phyloP scores from a whole-genome alignment of 1,139 yeast species.

The Dujonia santamariae region DNA sequence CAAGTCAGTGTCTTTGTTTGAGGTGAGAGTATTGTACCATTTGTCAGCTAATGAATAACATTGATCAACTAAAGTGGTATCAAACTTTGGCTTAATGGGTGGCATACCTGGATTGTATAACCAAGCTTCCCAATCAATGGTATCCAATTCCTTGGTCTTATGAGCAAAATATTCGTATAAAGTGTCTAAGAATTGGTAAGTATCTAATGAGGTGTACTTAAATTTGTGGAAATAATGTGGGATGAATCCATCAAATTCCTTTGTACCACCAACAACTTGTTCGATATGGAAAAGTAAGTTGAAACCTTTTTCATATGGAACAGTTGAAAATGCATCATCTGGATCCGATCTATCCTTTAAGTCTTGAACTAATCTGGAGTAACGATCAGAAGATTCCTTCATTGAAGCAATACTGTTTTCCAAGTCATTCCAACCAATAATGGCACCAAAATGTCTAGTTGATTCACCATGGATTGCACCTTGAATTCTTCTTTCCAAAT shows the following conservation, averaged over 20 bases:
- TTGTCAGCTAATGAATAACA: conserved; percentile 63
- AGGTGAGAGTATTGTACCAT: conserved; percentile 48
- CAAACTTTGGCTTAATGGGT: conserved; percentile 71
- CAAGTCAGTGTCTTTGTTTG: conserved; percentile 11
- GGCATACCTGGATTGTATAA: conserved; percentile 82
- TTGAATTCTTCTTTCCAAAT: conserved; percentile 78
- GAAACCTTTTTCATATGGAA: conserved; percentile 90
- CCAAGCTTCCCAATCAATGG: conserved; percentile 86
- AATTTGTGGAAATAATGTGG: conserved; percentile 71
- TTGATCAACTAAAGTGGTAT: conserved; percentile 72
- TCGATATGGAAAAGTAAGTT: conserved; percentile 76
- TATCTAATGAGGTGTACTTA: conserved; percentile 70
- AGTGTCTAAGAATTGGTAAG: conserved; percentile 76
- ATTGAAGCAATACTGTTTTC: conserved; percentile 61
- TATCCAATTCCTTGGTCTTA: conserved; percentile 49
- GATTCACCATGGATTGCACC: conserved; percentile 77
- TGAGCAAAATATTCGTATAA: conserved; percentile 62
- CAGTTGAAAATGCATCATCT: conserved; percentile 84
- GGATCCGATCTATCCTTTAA: conserved; percentile 70
- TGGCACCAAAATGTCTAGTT: conserved; percentile 74
- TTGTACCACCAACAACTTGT: conserved; percentile 57
- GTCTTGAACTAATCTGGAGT: conserved; percentile 67
- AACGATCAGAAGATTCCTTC: conserved; percentile 51
- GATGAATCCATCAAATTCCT: conserved; percentile 72
- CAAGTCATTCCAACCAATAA: conserved; percentile 86